Evolutionary conservation across 78 protist species (phyloP).

Genomic region (Dictyostelium discoideum): dicty_2.7 NC_007091.3:4016001-4016500

Average conservation of each 20-base stretch:
- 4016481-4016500: background rate
- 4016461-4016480: no score
- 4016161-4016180: background rate
- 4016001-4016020: background rate
- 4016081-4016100: slow-evolving; percentile 18
- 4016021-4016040: background rate
- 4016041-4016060: slow-evolving; percentile 13
- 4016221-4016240: slow-evolving; percentile 13
- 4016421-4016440: background rate
- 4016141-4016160: background rate
- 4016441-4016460: background rate
- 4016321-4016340: background rate
- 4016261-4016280: background rate
- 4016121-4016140: background rate
- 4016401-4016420: slow-evolving; percentile 7
- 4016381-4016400: background rate
- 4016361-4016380: background rate
- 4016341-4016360: background rate
- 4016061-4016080: background rate
- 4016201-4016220: background rate
- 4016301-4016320: background rate
- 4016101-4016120: background rate
- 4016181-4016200: background rate
- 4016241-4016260: slow-evolving; percentile 3
- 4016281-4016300: slow-evolving; percentile 5